These are phyloP conservation scores for Tulasnella calospora DNA, from an alignment of 768 basidiomycete species.

Conservation along the genomic window DNA sequence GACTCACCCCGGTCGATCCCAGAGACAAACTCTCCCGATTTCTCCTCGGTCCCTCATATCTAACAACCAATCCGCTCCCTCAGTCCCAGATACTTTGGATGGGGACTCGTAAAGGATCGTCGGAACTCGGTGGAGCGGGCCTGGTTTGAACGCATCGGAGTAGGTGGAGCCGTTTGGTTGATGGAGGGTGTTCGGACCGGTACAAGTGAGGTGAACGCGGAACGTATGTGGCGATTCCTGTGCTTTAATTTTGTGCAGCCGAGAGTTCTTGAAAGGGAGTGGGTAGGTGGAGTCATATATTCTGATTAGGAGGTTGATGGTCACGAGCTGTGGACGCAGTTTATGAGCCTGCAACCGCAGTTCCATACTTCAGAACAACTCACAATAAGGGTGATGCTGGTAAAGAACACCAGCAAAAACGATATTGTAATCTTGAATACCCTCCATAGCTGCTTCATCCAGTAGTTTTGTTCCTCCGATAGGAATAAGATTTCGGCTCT, in stretches of 20 bases:
- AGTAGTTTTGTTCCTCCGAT: background rate
- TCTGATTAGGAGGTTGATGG: conserved; percentile 8
- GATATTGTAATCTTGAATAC: background rate
- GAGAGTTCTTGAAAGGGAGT: conserved; percentile 14
- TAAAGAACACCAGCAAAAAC: background rate
- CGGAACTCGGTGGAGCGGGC: background rate
- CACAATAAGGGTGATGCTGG: background rate
- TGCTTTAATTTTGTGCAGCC: background rate
- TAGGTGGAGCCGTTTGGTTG: background rate
- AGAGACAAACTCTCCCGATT: background rate
- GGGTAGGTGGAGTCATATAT: conserved; percentile 11
- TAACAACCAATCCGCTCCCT: background rate
- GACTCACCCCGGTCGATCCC: conserved; percentile 6
- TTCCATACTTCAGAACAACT: background rate
- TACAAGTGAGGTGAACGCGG: background rate
- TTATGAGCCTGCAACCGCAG: background rate
- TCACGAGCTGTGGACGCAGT: background rate
- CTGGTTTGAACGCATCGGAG: background rate
- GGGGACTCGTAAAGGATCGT: background rate
- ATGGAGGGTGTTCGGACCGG: background rate
- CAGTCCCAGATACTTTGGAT: background rate
- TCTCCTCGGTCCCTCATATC: conserved; percentile 5
- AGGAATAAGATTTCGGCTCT: background rate
- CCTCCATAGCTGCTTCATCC: background rate
- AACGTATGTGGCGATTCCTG: background rate